Evolutionary conservation across 805 yeast species (phyloP).

Genomic region (Peterozyma xylosa): DNA sequence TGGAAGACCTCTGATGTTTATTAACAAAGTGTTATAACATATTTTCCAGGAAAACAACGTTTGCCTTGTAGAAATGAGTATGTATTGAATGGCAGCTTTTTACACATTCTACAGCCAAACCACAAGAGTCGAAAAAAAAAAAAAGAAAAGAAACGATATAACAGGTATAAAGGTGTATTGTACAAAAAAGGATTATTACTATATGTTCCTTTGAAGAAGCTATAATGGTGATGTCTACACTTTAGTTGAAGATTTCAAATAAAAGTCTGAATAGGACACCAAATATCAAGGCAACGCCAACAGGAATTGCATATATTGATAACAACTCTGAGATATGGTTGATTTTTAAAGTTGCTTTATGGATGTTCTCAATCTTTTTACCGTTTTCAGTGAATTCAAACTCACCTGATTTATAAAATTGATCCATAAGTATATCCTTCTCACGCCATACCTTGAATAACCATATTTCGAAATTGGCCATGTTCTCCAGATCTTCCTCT

Average conservation of each 20-base stretch:
- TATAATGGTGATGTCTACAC: too few relatives aligned
- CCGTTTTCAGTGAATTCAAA: slow-evolving; percentile 25
- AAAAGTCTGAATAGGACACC: background rate
- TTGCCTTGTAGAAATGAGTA: too few relatives aligned
- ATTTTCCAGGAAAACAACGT: too few relatives aligned
- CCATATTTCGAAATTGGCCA: slow-evolving; percentile 65
- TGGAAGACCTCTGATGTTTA: too few relatives aligned
- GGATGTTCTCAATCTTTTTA: slow-evolving; percentile 2
- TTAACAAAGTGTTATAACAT: too few relatives aligned
- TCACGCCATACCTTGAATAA: slow-evolving; percentile 62
- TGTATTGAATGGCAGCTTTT: too few relatives aligned
- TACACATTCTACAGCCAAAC: too few relatives aligned
- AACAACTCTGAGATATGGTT: slow-evolving; percentile 16
- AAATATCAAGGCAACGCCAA: background rate
- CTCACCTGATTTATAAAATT: slow-evolving; percentile 47
- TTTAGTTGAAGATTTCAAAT: background rate
- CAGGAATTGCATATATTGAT: slow-evolving; percentile 19
- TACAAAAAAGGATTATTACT: too few relatives aligned
- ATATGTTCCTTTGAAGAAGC: too few relatives aligned
- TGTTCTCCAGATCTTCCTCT: slow-evolving; percentile 29
- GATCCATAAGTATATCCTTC: slow-evolving; percentile 68
- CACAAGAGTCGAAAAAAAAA: too few relatives aligned
- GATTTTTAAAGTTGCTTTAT: slow-evolving; percentile 15
- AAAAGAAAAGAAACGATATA: too few relatives aligned
- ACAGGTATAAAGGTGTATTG: too few relatives aligned